Conservation (phyloP, 202 grass and related monocot genomes). For the Cymbopogon flexuosus region DNA sequence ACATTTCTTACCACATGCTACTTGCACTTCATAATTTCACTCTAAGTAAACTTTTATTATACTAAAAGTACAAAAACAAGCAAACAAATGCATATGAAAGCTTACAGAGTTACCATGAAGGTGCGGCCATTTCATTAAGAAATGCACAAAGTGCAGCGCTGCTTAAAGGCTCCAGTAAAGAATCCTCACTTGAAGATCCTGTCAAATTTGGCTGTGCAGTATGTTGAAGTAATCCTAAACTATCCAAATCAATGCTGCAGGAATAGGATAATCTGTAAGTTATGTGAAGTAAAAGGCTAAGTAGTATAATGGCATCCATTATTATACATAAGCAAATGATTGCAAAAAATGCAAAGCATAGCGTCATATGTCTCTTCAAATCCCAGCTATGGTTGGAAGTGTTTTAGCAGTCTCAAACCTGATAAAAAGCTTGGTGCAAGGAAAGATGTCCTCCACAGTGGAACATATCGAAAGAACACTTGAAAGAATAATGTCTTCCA, state of each 20-base stretch:
- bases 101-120: background rate
- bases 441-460: background rate
- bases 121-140: background rate
- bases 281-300: conserved; percentile 2
- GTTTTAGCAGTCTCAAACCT: background rate
- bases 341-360: background rate
- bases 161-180: background rate
- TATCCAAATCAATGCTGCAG: background rate
- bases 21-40: background rate
- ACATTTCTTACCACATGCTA: background rate
- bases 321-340: background rate
- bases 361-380: conserved; percentile 4
- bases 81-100: conserved; percentile 11
- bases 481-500: background rate
- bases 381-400: background rate
- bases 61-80: background rate
- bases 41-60: background rate
- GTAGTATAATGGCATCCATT: background rate
- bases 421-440: background rate
- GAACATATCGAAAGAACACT: background rate
- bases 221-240: background rate
- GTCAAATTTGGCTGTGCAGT: background rate
- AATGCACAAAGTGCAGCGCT: background rate
- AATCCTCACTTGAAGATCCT: background rate
- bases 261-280: background rate